Conservation (phyloP, 805 yeast species). For the Schwanniomyces polymorphus region DNA sequence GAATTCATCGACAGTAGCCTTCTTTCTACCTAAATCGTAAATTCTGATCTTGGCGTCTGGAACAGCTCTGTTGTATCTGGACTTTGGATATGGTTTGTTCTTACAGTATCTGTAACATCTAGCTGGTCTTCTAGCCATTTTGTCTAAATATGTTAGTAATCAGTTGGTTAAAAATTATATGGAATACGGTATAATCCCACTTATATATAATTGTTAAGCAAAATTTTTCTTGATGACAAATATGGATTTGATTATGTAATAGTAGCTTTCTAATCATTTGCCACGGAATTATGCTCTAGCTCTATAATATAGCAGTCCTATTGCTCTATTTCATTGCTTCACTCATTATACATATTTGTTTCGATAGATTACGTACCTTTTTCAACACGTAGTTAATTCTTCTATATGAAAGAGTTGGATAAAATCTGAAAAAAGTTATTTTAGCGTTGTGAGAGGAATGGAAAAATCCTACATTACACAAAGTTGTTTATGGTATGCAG, state of each 20-base stretch:
- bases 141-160: slow-evolving; percentile 43
- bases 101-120: slow-evolving; percentile 99
- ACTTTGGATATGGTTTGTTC: slow-evolving; percentile 99
- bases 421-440: slow-evolving; percentile 1
- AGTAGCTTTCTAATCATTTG: not conserved
- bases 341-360: not conserved
- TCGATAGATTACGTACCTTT: not conserved
- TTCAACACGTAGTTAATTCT: slow-evolving; percentile 1
- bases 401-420: not conserved
- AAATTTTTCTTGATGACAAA: slow-evolving; percentile 1
- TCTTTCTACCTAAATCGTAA: slow-evolving; percentile 99
- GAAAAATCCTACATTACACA: not conserved
- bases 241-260: not conserved
- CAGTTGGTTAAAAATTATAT: slow-evolving; percentile 2
- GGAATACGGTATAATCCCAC: not conserved
- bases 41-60: slow-evolving; percentile 99
- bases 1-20: slow-evolving; percentile 99
- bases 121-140: slow-evolving; percentile 99
- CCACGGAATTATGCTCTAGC: not conserved
- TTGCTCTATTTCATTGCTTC: not conserved
- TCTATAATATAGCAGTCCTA: not conserved
- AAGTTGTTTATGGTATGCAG: not conserved
- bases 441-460: not conserved
- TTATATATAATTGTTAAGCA: not conserved
- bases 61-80: slow-evolving; percentile 99